Percentiles rank a stretch among this genome's conserved stretches.
Evolutionary conservation across 257 asterid genomes (phyloP).

Genomic region (Solanum chiquidenum): DNA sequence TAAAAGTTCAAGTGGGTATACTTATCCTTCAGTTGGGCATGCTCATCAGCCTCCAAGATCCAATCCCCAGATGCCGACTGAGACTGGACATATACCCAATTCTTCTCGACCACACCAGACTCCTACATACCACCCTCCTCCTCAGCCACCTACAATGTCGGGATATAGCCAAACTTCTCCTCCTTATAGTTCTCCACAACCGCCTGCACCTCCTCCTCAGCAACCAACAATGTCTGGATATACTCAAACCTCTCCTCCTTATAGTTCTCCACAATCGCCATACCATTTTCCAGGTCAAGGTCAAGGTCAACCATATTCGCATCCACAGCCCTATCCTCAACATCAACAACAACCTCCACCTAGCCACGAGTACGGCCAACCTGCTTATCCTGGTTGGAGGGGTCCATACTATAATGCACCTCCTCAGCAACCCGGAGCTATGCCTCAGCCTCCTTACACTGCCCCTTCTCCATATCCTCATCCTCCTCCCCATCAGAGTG

Average conservation of each 20-base stretch:
- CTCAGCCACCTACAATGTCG: conserved; percentile 42
- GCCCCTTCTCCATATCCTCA: conserved; percentile 60
- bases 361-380: conserved; percentile 70
- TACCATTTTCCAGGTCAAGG: conserved; percentile 39
- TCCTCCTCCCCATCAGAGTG: conserved; percentile 65
- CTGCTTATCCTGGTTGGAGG: conserved; percentile 93
- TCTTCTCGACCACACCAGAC: conserved; percentile 33
- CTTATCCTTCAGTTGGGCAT: conserved; percentile 42
- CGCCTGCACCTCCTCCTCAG: conserved; percentile 43
- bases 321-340: conserved; percentile 40
- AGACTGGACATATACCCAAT: background rate
- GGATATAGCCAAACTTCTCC: conserved; percentile 44
- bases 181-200: conserved; percentile 51
- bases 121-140: conserved; percentile 55
- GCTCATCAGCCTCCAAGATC: conserved; percentile 46
- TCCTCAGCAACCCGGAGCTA: conserved; percentile 71
- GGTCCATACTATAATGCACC: conserved; percentile 78
- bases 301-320: conserved; percentile 31
- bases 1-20: conserved; percentile 36
- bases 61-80: conserved; percentile 27
- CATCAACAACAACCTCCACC: conserved; percentile 46
- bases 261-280: conserved; percentile 57
- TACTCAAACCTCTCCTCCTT: conserved; percentile 39
- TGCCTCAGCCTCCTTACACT: conserved; percentile 82
- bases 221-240: conserved; percentile 39